phyloP scores from a whole-genome alignment of 805 yeast genomes.

The Sugiyamaella valdiviana region DNA sequence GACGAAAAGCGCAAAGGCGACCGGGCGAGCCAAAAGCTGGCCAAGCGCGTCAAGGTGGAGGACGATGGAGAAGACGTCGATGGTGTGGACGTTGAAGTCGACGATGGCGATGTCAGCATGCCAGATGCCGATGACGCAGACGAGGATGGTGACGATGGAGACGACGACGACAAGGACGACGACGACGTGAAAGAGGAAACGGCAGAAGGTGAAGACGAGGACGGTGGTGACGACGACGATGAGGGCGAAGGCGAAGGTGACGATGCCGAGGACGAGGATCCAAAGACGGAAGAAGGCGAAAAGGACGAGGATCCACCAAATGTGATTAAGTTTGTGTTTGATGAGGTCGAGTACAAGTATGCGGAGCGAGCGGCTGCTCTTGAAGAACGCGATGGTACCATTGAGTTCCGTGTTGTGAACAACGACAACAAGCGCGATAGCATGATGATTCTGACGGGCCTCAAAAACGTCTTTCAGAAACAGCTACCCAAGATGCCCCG shows the following conservation, averaged over 20 bases:
- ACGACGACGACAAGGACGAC: slow-evolving; percentile 9
- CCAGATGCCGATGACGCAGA: slow-evolving; percentile 7
- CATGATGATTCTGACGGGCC: slow-evolving; percentile 86
- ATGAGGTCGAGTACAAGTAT: slow-evolving; percentile 74
- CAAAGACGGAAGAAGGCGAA: slow-evolving; percentile 25
- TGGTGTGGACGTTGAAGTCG: not conserved
- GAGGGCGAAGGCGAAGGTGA: slow-evolving; percentile 13
- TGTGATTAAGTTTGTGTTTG: slow-evolving; percentile 53
- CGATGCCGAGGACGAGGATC: slow-evolving; percentile 22
- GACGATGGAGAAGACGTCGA: slow-evolving; percentile 12
- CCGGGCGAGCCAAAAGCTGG: slow-evolving; percentile 9
- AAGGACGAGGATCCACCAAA: slow-evolving; percentile 28
- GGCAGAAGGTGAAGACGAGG: slow-evolving; percentile 11
- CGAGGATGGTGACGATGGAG: slow-evolving; percentile 8
- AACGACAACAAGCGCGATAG: slow-evolving; percentile 85
- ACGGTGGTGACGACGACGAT: slow-evolving; percentile 11
- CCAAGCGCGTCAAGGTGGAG: slow-evolving; percentile 14
- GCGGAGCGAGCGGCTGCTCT: slow-evolving; percentile 91
- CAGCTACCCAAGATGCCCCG: slow-evolving; percentile 99
- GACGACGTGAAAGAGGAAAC: too few species aligned
- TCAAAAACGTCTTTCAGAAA: slow-evolving; percentile 92
- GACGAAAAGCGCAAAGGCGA: slow-evolving; percentile 30
- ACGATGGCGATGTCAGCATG: slow-evolving; percentile 3
- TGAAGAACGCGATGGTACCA: slow-evolving; percentile 88
- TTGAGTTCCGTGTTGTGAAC: slow-evolving; percentile 93